Evolutionary conservation across 148 eudicot species (phyloP).

Genomic region (Silene conica): DNA sequence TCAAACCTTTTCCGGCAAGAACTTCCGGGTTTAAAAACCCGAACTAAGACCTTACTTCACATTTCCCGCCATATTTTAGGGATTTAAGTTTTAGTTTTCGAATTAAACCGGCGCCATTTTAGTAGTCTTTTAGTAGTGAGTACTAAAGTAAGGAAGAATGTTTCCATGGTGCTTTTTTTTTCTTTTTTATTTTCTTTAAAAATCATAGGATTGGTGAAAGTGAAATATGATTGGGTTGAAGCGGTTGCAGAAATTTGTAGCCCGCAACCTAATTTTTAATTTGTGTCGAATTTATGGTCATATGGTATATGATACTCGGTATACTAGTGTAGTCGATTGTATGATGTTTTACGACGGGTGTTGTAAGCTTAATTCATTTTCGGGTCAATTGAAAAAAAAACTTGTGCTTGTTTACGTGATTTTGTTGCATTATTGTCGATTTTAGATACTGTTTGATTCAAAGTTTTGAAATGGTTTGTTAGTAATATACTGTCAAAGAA

Average conservation of each 20-base stretch:
- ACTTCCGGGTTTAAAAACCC: slow-evolving; percentile 50
- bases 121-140: background rate
- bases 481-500: too few relatives aligned
- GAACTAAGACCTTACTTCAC: background rate
- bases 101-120: slow-evolving; percentile 15
- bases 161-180: slow-evolving; percentile 7
- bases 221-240: slow-evolving; percentile 32
- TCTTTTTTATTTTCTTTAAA: background rate
- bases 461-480: background rate
- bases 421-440: background rate
- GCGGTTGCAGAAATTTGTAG: slow-evolving; percentile 56
- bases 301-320: background rate
- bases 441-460: background rate
- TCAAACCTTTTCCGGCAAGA: slow-evolving; percentile 79
- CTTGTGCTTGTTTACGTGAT: background rate
- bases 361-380: slow-evolving; percentile 13
- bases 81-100: slow-evolving; percentile 12
- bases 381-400: background rate
- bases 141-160: background rate
- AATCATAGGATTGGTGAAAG: slow-evolving; percentile 17
- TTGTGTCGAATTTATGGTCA: background rate
- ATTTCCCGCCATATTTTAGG: slow-evolving; percentile 27
- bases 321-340: background rate
- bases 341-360: background rate
- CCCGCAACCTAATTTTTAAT: slow-evolving; percentile 49